These are phyloP conservation scores for Yamadazyma laniorum DNA, from an alignment of 805 yeast genomes.

Conservation along the genomic window DNA sequence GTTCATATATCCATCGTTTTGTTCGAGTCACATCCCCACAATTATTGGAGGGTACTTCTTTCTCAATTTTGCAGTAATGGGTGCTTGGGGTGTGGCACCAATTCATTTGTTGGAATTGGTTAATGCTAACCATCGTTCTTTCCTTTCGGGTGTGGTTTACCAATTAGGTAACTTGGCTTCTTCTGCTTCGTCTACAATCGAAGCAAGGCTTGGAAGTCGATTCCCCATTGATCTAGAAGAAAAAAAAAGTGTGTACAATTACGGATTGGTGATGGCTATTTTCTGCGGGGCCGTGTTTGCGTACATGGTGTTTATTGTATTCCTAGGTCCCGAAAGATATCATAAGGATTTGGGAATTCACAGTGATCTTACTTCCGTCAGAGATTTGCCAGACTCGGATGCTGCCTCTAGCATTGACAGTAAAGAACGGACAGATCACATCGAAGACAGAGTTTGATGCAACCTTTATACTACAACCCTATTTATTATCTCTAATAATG, in stretches of 20 bases:
- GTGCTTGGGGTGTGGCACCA: conserved; percentile 72
- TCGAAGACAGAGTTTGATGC: not conserved
- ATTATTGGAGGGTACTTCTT: conserved; percentile 63
- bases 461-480: too few relatives aligned
- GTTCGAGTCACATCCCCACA: conserved; percentile 37
- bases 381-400: not conserved
- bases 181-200: conserved; percentile 70
- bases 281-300: conserved; percentile 15
- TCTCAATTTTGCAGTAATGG: conserved; percentile 50
- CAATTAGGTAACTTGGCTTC: conserved; percentile 75
- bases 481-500: too few relatives aligned
- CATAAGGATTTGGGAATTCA: conserved; percentile 12
- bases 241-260: conserved; percentile 40
- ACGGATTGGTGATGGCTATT: conserved; percentile 43
- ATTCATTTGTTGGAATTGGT: conserved; percentile 64
- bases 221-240: conserved; percentile 47
- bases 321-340: conserved; percentile 15
- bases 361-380: not conserved
- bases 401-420: not conserved
- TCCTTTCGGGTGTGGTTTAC: conserved; percentile 60
- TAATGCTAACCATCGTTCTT: conserved; percentile 49
- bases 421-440: not conserved
- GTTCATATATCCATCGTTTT: conserved; percentile 62
- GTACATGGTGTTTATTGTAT: conserved; percentile 9
- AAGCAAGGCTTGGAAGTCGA: conserved; percentile 55